Evolutionary conservation across 352 stramenopile species (phyloP).

Genomic region (Thalassiosira delicatula): DNA sequence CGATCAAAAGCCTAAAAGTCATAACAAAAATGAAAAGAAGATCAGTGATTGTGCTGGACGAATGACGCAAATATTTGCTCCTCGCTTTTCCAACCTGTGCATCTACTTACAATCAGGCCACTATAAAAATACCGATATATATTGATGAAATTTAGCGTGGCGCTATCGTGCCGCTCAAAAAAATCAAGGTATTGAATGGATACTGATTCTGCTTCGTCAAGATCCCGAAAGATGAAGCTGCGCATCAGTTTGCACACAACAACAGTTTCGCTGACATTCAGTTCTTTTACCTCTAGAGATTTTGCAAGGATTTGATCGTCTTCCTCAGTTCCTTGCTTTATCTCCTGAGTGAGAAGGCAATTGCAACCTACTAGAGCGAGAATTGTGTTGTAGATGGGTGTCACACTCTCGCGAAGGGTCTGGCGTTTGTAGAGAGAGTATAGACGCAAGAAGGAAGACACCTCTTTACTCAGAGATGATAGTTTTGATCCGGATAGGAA

Average conservation of each 20-base stretch:
- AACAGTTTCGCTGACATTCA: constrained; percentile 7
- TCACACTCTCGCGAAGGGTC: background rate
- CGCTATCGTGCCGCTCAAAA: constrained; percentile 19
- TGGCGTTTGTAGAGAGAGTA: background rate
- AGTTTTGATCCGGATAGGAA: constrained; percentile 41
- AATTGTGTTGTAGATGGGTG: constrained; percentile 1
- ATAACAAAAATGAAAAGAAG: too few species aligned
- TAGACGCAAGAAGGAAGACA: constrained; percentile 18
- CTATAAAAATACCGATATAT: constrained; percentile 34
- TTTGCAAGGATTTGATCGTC: constrained; percentile 11
- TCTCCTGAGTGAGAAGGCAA: background rate
- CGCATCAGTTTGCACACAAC: constrained; percentile 26
- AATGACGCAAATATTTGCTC: too few species aligned
- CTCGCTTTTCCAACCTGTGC: too few species aligned
- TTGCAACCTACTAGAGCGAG: background rate
- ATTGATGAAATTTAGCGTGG: constrained; percentile 17
- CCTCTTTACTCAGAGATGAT: constrained; percentile 14
- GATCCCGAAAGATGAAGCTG: constrained; percentile 37
- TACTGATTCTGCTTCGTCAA: constrained; percentile 14
- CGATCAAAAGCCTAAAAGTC: constrained; percentile 37
- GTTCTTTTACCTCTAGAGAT: constrained; percentile 28
- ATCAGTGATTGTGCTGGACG: too few species aligned
- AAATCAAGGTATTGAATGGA: constrained; percentile 26
- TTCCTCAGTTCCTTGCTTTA: background rate
- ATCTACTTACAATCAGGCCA: constrained; percentile 20